Percentiles rank a stretch among this genome's conserved stretches.
phyloP scores from a whole-genome alignment of 495 filamentous ascomycete genomes.

The Penicillium canescens region DNA sequence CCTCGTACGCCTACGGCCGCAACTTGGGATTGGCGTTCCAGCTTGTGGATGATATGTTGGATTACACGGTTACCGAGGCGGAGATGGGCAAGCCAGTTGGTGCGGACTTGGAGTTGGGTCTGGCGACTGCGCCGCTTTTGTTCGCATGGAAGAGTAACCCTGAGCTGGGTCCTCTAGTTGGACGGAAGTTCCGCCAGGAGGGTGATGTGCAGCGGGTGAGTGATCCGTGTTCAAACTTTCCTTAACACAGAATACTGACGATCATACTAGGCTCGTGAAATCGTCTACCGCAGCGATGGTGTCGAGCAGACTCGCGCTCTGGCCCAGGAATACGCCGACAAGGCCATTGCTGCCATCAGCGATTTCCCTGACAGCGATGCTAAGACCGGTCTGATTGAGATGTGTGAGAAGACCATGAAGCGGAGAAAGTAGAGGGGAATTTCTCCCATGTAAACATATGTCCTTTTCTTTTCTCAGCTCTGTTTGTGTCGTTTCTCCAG shows the following conservation, averaged over 20 bases:
- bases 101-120: slow-evolving; percentile 88
- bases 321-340: slow-evolving; percentile 86
- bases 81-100: slow-evolving; percentile 94
- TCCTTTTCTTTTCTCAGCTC: slow-evolving; percentile 9
- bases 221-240: slow-evolving; percentile 15
- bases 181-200: slow-evolving; percentile 79
- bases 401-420: slow-evolving; percentile 89
- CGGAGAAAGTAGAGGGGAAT: slow-evolving; percentile 66
- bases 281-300: slow-evolving; percentile 81
- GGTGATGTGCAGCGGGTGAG: slow-evolving; percentile 83
- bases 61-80: slow-evolving; percentile 82
- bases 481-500: slow-evolving; percentile 2
- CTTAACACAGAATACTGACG: neutral
- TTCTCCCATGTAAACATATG: slow-evolving; percentile 27
- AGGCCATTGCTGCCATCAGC: slow-evolving; percentile 79
- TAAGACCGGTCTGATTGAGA: slow-evolving; percentile 85
- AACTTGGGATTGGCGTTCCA: slow-evolving; percentile 96
- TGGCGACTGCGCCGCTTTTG: slow-evolving; percentile 92
- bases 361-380: slow-evolving; percentile 89
- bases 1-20: slow-evolving; percentile 87
- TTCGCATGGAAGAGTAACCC: slow-evolving; percentile 93
- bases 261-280: slow-evolving; percentile 67
- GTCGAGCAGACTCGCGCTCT: slow-evolving; percentile 86
- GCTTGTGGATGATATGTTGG: slow-evolving; percentile 97
- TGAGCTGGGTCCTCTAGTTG: slow-evolving; percentile 84